A percentile compares a stretch with the other conserved stretches of the same genome.
These are phyloP conservation scores for Mycena vulgaris DNA, from an alignment of 768 basidiomycete genomes.

Conservation along the genomic window DNA sequence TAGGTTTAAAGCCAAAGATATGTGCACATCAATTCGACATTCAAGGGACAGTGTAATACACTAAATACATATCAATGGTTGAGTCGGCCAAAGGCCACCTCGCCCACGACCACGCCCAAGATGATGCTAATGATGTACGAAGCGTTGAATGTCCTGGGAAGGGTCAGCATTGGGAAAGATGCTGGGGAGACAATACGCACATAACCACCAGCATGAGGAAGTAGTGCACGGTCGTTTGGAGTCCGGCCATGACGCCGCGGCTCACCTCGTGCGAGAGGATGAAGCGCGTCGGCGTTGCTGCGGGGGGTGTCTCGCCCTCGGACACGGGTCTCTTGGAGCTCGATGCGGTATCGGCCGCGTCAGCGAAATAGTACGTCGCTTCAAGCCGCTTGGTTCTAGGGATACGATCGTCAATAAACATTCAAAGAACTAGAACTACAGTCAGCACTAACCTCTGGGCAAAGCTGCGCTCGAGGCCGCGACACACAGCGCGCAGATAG, in stretches of 20 bases:
- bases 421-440: not conserved
- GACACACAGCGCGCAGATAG: slow-evolving; percentile 57
- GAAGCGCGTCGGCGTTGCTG: slow-evolving; percentile 19
- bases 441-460: slow-evolving; percentile 5
- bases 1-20: too few species aligned
- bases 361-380: slow-evolving; percentile 11
- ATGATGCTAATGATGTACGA: slow-evolving; percentile 39
- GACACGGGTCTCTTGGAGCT: slow-evolving; percentile 1
- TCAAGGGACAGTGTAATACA: not conserved
- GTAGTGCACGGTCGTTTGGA: slow-evolving; percentile 40
- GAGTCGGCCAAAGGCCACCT: slow-evolving; percentile 39
- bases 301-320: not conserved
- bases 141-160: slow-evolving; percentile 41
- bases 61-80: slow-evolving; percentile 6
- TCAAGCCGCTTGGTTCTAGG: slow-evolving; percentile 20
- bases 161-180: not conserved
- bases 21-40: too few species aligned
- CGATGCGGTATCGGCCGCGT: not conserved
- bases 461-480: slow-evolving; percentile 19
- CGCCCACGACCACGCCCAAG: slow-evolving; percentile 37
- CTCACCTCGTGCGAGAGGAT: slow-evolving; percentile 41
- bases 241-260: slow-evolving; percentile 34
- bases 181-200: slow-evolving; percentile 17
- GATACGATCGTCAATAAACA: not conserved
- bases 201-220: slow-evolving; percentile 45